Evolutionary conservation across 1,284 basidiomycete species (phyloP), one percentile per base, ranked within the genome.

Genomic region (Pulchroboletus neoregius): DNA sequence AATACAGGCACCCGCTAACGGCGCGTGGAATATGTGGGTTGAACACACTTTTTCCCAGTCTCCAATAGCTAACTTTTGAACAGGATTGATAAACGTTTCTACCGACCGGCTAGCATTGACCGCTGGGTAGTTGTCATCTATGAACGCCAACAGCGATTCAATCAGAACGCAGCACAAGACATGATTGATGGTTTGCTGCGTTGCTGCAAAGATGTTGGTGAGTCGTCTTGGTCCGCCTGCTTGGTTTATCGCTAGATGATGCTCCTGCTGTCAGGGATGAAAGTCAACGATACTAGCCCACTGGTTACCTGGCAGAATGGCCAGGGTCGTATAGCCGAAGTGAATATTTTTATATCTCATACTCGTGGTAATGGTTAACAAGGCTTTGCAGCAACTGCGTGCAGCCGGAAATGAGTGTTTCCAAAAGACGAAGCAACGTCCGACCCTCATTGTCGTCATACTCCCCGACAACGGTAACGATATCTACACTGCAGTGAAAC

Each of bases 391-490:
- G 75, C 75, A 80, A 69, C 63, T 87, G 23, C 68, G 64, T 8
- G 55, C 55, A 2, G 70, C 71, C 1, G 84, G 84, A 9, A 53
- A 54, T 1, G 70, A 69, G 24, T 76, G 73, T 53, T 61, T 54
- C 30, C 57, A 65, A 34, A 71, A 67, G 52, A 68, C 68, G 16
- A 62, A 63, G 10, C 54, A 58, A 4, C 65, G 68, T 2, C 86
- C 86, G 0, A 72, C 70, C 6, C 70, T 88, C 2, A 71, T 88
- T 15, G 76, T 89, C 1, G 76, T 81, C 13, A 65, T 89, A 38
- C 71, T 90, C n/a, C 87, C 87, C 0, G 85, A 89, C 48, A 75
- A 75, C 1, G 83, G 79, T 0, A 80, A 83, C 33, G 84, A 88
- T 42, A 77, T 88, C 15, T 90, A 89, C 57, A 81, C 74, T 1